Evolutionary conservation across 2,329 filamentous ascomycete species (phyloP), one percentile per base, ranked within the genome.

Genomic region (Cladophialophora immunda): DNA sequence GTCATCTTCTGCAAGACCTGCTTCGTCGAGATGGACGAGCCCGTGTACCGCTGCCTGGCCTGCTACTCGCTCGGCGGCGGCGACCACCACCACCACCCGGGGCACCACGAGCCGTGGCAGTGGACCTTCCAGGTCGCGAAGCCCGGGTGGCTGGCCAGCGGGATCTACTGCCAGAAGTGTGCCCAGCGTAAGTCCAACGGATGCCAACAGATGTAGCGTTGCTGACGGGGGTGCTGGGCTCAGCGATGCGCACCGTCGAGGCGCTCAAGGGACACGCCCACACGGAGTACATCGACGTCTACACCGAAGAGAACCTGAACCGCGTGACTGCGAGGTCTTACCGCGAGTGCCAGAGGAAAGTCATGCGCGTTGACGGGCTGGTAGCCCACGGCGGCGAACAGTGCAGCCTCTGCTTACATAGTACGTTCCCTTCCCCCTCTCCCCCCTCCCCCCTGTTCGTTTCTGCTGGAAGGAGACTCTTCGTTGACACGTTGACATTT

Each of bases 1-100:
- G 22, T 50, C 45, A 50, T 25, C 45, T 50, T 50, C 22, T 50
- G 45, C 45, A 50, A 50, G 45, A 50, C 45, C 8, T 50, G 45
- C 45, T 50, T 25, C 5, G 45, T 25, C 22, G 19, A 50, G 8
- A 25, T 15, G 13, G 27, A 25, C 22, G 45, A 50, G 45, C 45
- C 45, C 19, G 15, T 50, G 45, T 50, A 25, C 45, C 45, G 45
- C 4, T 50, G 45, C 19, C 11, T 50, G 45, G 27, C 22, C 45
- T 50, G 45, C 45, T 50, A 25, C 6, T 50, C 45, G 4, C 45
- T 27, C 19, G 45, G 45, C 41, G 30, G 4, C 30, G 30, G 30
- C 30, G 30, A 32, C 30, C 4, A 32, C 9, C 45, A 25, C 22
- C 3, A 25, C 45, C 45, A 50, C 45, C 45, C 45, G 45, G 13